Evolutionary conservation across 371 early-diverging fungal genomes (phyloP), one percentile per base, ranked within the genome.

Genomic region (Mycotypha africana): DNA sequence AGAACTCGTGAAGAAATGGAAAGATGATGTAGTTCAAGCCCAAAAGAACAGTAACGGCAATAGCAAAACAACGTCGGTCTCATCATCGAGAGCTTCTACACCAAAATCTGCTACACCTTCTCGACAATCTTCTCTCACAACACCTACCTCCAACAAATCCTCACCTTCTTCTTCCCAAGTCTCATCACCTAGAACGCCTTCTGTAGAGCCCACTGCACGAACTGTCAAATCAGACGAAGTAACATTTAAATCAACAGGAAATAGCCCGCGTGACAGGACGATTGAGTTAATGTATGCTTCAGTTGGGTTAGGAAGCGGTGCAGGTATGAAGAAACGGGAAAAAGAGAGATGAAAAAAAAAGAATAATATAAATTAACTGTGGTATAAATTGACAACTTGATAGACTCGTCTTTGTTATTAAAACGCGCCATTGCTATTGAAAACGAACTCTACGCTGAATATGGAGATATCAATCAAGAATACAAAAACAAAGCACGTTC

Each of bases 401-500:
- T 67, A 74, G 89, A 84, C 49, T 68, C 89, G 2, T 78, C 78
- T 9, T 56, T 77, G 14, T 46, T 93, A 9, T 41, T 82, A 23
- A 63, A 70, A 22, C 75, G 82, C 24, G 83, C 93, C 1, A 54
- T 58, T 3, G 72, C 55, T 0, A 83, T 96, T 23, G 96, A 96
- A 62, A 53, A 48, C 11, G 65, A 64, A 2, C 67, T 92, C 20
- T 87, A 76, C 54, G 52, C 58, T 26, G 76, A 84, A 45, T 73
- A 70, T 26, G 53, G 56, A 19, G 46, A 47, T 20, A 62, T 72
- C 7, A 71, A 74, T 32, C 68, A 78, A 38, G 67, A 65, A 0
- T 97, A 96, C 74, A 89, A 89, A 53, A 63, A 60, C 42, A 81
- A 86, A 41, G 80, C 94, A n/a, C 82, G 96, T 17, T 80, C 91